Percentiles rank a stretch among this genome's conserved stretches.
Conservation (phyloP, 768 basidiomycete genomes). For the Suillus americanus region DNA sequence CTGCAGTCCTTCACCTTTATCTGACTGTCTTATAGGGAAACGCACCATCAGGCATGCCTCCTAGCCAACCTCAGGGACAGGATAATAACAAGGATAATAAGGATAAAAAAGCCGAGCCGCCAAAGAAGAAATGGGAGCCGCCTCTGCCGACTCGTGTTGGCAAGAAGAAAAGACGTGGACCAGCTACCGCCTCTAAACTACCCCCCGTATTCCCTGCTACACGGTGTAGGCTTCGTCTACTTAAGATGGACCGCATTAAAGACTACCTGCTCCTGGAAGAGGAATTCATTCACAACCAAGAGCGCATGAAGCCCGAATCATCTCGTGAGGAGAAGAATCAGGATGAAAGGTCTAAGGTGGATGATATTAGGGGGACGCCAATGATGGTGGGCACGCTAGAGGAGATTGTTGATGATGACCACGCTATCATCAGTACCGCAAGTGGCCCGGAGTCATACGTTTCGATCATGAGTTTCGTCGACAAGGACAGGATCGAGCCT, state of each 20-base stretch:
- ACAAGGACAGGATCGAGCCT: slow-evolving; percentile 96
- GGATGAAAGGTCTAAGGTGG: slow-evolving; percentile 90
- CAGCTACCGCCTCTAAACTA: slow-evolving; percentile 85
- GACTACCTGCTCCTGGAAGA: slow-evolving; percentile 96
- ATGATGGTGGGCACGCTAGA: slow-evolving; percentile 99
- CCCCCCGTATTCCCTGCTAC: slow-evolving; percentile 93
- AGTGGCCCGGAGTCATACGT: slow-evolving; percentile 97
- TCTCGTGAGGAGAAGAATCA: slow-evolving; percentile 94
- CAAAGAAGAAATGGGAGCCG: slow-evolving; percentile 97
- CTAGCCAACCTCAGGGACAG: slow-evolving; percentile 43
- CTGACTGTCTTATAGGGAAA: slow-evolving; percentile 59
- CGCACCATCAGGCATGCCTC: slow-evolving; percentile 59
- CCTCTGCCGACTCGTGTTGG: slow-evolving; percentile 96
- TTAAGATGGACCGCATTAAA: slow-evolving; percentile 98
- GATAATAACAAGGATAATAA: slow-evolving; percentile 48
- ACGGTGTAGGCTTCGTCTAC: slow-evolving; percentile 89
- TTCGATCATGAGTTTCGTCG: slow-evolving; percentile 95
- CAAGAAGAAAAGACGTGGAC: slow-evolving; percentile 94
- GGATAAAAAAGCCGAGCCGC: slow-evolving; percentile 45
- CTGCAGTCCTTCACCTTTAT: not conserved
- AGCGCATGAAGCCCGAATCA: slow-evolving; percentile 83
- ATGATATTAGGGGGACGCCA: slow-evolving; percentile 91
- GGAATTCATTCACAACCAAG: slow-evolving; percentile 92
- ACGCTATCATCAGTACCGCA: slow-evolving; percentile 96
- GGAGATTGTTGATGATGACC: slow-evolving; percentile 97